Base-by-base conservation (phyloP, 805 yeast species). In the Yarrowia sp. region DNA sequence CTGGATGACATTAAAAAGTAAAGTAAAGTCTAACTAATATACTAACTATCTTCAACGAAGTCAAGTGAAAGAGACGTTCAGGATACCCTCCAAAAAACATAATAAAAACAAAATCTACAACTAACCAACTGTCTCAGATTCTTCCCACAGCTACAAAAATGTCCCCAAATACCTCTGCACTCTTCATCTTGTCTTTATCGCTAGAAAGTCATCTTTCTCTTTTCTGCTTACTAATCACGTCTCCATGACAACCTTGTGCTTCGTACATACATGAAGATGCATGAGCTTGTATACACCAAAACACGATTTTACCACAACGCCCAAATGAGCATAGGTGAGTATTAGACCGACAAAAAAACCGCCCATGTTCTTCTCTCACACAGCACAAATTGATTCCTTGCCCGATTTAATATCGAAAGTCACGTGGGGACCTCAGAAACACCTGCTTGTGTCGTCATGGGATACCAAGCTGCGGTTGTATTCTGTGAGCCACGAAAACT, bases 401-500 rank as follows among this genome's bases (percentile, higher is more conserved):
- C 46, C 68, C 6, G 87, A 84, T 71, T 73, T 82, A 15, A 74
- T 84, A 19, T 82, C 87, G 0, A 79, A 80, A 7, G 66, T 83
- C 20, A 73, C 76, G 61, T 82, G 83, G 73, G 75, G 83, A 2
- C 80, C 81, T 9, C 70, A 71, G 12, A 70, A 71, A n/a, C 80
- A 81, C 61, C 76, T 87, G 14, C 74, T 85, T 3, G 84, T 80
- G 0, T 79, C 88, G 1, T 79, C 87, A 0, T 88, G 92, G 91
- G 90, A 86, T 71, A 82, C 85, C 3, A 73, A 78, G 3, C 72
- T 86, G 0, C 72, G 80, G 5, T 74, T 85, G 3, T 86, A 82
- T 72, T 81, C 82, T 69, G 74, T 79, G 1, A 74, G 75, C 30
- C 65, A 70, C 3, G 70, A 72, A 12, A 65, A 67, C 33, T 24